Evolutionary conservation across 2,329 filamentous ascomycete species (phyloP).

Genomic region (Colletotrichum falcatum): DNA sequence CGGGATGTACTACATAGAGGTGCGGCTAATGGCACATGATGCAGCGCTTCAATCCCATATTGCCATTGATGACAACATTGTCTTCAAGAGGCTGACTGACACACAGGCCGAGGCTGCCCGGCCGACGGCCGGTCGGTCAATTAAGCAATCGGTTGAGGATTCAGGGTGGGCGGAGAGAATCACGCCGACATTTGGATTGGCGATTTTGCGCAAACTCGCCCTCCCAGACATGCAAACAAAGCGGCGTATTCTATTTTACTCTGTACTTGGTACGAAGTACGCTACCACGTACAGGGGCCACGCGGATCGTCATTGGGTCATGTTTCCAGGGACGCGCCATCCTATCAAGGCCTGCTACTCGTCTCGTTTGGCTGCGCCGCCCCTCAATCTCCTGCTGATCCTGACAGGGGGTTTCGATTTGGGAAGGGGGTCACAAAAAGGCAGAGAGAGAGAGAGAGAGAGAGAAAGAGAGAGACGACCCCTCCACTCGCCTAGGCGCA

Average conservation of each 20-base stretch:
- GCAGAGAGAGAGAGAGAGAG: neutral
- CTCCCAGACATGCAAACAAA: constrained; percentile 12
- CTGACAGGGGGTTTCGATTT: constrained; percentile 21
- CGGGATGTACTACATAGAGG: no score
- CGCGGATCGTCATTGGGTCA: constrained; percentile 29
- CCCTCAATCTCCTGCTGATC: constrained; percentile 38
- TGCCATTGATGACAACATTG: neutral
- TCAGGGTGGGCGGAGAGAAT: neutral
- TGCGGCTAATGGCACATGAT: constrained; percentile 22
- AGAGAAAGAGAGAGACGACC: constrained; percentile 21
- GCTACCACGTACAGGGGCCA: neutral
- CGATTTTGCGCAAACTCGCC: constrained; percentile 13
- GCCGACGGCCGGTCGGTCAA: neutral
- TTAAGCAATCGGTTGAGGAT: no score
- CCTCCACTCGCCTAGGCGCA: neutral
- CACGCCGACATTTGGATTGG: neutral
- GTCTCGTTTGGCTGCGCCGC: constrained; percentile 23
- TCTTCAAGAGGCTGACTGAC: neutral
- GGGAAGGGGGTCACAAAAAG: constrained; percentile 31
- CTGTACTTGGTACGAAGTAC: neutral
- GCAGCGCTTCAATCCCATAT: constrained; percentile 7
- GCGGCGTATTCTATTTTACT: neutral
- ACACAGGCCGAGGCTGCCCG: neutral
- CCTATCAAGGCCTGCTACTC: constrained; percentile 14
- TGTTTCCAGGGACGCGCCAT: constrained; percentile 15